Evolutionary conservation across 768 basidiomycete species (phyloP).

Genomic region (Glaciozyma martinii): DNA sequence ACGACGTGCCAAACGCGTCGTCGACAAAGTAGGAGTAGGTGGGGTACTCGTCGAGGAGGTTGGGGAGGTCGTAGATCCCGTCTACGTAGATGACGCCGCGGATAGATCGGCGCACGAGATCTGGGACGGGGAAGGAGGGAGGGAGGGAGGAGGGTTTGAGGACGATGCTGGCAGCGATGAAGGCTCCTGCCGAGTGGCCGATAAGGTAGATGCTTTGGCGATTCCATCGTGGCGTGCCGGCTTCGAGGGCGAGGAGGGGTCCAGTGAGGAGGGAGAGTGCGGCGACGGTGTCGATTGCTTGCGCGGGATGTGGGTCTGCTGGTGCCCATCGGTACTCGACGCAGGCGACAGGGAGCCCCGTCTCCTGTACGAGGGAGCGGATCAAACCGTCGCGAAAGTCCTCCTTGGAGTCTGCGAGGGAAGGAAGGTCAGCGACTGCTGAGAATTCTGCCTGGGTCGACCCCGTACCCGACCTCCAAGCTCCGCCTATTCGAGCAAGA

Average conservation of each 20-base stretch:
- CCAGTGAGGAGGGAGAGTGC: slow-evolving; percentile 14
- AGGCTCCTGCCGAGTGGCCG: slow-evolving; percentile 29
- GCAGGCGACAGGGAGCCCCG: slow-evolving; percentile 16
- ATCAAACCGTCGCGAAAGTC: slow-evolving; percentile 20
- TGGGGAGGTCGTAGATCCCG: slow-evolving; percentile 33
- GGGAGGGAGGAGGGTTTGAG: not conserved
- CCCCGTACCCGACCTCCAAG: slow-evolving; percentile 16
- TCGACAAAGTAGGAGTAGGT: slow-evolving; percentile 30
- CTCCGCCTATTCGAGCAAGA: slow-evolving; percentile 10
- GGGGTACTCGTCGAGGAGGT: slow-evolving; percentile 34
- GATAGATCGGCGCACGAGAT: not conserved
- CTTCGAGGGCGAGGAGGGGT: slow-evolving; percentile 11
- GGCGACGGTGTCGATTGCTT: slow-evolving; percentile 18
- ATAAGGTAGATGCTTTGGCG: slow-evolving; percentile 8
- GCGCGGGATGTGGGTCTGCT: slow-evolving; percentile 13
- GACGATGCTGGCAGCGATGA: slow-evolving; percentile 20
- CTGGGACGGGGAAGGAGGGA: slow-evolving; percentile 11
- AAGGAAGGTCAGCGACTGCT: not conserved
- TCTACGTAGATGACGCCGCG: slow-evolving; percentile 27
- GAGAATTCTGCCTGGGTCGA: no score
- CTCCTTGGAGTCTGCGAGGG: slow-evolving; percentile 19
- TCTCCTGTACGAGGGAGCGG: slow-evolving; percentile 6
- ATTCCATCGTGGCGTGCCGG: slow-evolving; percentile 9
- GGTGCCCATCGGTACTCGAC: slow-evolving; percentile 27
- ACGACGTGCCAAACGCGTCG: slow-evolving; percentile 27